Evolutionary conservation across 2,329 filamentous ascomycete species (phyloP), one percentile per base, ranked within the genome.

Genomic region (Nemania bipapillata): DNA sequence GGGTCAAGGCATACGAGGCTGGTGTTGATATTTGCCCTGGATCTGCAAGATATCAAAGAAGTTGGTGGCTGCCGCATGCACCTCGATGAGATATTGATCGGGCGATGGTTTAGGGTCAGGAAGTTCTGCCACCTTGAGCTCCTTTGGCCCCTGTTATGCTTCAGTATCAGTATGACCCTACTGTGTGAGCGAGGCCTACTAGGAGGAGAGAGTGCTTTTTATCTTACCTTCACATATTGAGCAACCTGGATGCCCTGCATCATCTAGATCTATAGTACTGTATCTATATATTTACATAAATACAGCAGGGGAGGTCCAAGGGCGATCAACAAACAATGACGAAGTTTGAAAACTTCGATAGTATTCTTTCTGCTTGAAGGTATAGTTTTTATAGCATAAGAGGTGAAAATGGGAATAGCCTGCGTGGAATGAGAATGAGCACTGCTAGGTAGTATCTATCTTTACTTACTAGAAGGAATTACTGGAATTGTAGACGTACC

Each of bases 31-130:
- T 87, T 96, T 97, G 65, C 95, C 95, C 77, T 93, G 91, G 77
- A 97, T 93, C 79, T 98, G 95, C 63, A 98, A 89, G 66, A 97
- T 91, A 80, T 98, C 95, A 84, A 97, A 98, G 87, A 98, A 98
- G 83, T 98, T 98, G 76, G 93, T 92, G 22, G 93, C 95, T 0
- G 92, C 87, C 54, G 95, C 93, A 81, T 93, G 92, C 76, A 98
- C 92, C 77, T 90, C 87, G 78, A 98, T 92, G 71, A 96, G 86
- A 79, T 97, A 98, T 82, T 97, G 89, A 77, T 92, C 84, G 35
- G 89, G 81, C 8, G 86, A 84, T 1, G 94, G 92, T 1, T 83
- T 82, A 0, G 93, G 94, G 62, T 94, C 92, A 20, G 93, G 89
- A 15, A 97, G 86, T 24, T 88, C 85, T 20, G 88, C 86, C 72